Evolutionary conservation across 805 yeast genomes (phyloP), one percentile per base, ranked within the genome.

Genomic region (Barnettozyma salicaria): DNA sequence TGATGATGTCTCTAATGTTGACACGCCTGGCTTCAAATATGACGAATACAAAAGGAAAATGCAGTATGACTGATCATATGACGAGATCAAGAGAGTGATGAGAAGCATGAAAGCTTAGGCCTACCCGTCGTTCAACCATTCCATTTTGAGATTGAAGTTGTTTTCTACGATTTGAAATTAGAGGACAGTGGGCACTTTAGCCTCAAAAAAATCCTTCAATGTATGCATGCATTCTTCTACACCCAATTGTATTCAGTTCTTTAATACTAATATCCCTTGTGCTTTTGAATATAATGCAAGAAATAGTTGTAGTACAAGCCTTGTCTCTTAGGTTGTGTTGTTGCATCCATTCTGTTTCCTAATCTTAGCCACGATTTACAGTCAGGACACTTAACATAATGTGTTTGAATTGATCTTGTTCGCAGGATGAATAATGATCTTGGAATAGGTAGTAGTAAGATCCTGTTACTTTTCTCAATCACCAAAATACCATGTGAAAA

Each of bases 11-110:
- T 18, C 27, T 14, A 22, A 16, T 26, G 24, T 27, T 4, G 27
- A 27, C 22, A 8, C 34, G 14, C 24, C 37, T 23, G 37, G 34
- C 10, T 51, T 49, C 30, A 52, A 51, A 19, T 50, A 48, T 21
- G 50, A 42, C 13, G 52, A 50, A 21, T 52, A 47, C 36, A 52
- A 50, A 30, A 47, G 55, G 42, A 47, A 53, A 27, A 52, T 46
- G 53, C 43, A 40, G 12, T 29, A 37, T 19, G 44, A 43, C 13
- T 39, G 21, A 22, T 12, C 9, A 3, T 26, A 13, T 7, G 10
- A 25, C 27, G 19, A 17, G 8, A 6, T 24, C 25, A n/a, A 22
- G 8, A 7, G 12, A 31, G 13, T 14, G 10, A 10, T n/a, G 19
- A 21, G 7, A n/a, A n/a, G n/a, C n/a, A n/a, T n/a, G n/a, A n/a